phyloP scores from a whole-genome alignment of 306 rosid species.

The Casuarina equisetifolia region DNA sequence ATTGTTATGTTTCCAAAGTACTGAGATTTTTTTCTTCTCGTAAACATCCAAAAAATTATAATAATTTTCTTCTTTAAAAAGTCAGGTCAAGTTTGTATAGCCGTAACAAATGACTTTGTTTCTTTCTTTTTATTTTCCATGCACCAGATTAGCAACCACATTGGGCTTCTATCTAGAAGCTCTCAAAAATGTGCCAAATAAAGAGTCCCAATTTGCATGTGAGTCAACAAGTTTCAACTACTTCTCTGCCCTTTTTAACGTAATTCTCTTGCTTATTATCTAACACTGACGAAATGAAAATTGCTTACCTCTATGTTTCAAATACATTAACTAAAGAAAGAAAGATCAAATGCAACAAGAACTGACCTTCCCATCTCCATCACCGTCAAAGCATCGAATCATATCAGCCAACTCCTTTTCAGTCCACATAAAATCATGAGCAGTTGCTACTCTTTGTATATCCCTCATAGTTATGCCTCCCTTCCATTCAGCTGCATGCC shows the following conservation, averaged over 20 bases:
- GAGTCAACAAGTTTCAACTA: neutral
- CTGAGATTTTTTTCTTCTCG: too few species aligned
- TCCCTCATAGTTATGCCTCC: slow-evolving; percentile 58
- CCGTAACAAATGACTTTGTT: too few species aligned
- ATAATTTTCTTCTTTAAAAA: too few species aligned
- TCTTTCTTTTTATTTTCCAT: neutral
- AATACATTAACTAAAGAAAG: neutral
- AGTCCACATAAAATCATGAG: slow-evolving; percentile 82
- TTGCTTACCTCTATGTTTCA: neutral
- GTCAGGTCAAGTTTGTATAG: too few species aligned
- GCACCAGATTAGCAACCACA: neutral
- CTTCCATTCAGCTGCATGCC: slow-evolving; percentile 61
- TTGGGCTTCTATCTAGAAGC: neutral
- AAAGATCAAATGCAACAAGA: neutral
- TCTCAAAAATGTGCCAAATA: neutral
- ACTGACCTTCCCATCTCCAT: slow-evolving; percentile 76
- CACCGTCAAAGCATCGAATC: slow-evolving; percentile 77
- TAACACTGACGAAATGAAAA: neutral
- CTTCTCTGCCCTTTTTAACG: neutral
- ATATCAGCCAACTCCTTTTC: slow-evolving; percentile 67
- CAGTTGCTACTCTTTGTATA: slow-evolving; percentile 60
- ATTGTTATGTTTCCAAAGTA: too few species aligned
- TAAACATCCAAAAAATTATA: too few species aligned
- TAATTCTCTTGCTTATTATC: neutral
- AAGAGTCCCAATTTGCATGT: neutral